A percentile compares a stretch with the other conserved stretches of the same genome.
phyloP scores from a whole-genome alignment of 768 basidiomycete genomes.

The Peribolospora baueri region DNA sequence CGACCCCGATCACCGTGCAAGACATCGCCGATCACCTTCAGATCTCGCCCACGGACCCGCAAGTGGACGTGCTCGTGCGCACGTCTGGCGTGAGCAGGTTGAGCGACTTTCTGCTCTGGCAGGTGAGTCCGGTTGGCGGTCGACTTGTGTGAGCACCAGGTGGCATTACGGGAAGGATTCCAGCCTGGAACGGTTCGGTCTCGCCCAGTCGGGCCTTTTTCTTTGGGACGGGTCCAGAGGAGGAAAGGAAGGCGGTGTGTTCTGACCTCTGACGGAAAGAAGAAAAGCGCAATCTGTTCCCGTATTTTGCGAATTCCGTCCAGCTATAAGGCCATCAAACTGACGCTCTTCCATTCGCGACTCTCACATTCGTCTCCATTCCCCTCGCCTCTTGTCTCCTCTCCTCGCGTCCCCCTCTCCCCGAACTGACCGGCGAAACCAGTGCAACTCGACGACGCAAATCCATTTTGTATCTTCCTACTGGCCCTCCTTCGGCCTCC shows the following conservation, averaged over 20 bases:
- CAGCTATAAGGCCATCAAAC: too few species aligned
- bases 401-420: neutral
- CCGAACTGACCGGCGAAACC: neutral
- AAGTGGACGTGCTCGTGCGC: conserved; percentile 59
- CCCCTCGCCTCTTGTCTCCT: neutral
- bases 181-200: neutral
- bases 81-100: conserved; percentile 74
- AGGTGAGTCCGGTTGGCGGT: conserved; percentile 31
- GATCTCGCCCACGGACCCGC: conserved; percentile 35
- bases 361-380: neutral
- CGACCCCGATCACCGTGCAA: conserved; percentile 32
- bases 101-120: conserved; percentile 85
- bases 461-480: conserved; percentile 60
- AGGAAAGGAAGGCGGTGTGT: too few species aligned
- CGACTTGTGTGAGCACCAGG: neutral
- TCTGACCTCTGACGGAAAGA: too few species aligned
- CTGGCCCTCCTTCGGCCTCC: conserved; percentile 82
- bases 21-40: conserved; percentile 43
- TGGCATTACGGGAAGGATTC: neutral
- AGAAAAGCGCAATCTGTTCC: too few species aligned
- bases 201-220: neutral
- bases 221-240: conserved; percentile 1
- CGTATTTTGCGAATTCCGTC: too few species aligned
- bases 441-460: conserved; percentile 65
- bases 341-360: neutral